Conservation (phyloP, 2,329 filamentous ascomycete genomes). For the Fusarium nanum region DNA sequence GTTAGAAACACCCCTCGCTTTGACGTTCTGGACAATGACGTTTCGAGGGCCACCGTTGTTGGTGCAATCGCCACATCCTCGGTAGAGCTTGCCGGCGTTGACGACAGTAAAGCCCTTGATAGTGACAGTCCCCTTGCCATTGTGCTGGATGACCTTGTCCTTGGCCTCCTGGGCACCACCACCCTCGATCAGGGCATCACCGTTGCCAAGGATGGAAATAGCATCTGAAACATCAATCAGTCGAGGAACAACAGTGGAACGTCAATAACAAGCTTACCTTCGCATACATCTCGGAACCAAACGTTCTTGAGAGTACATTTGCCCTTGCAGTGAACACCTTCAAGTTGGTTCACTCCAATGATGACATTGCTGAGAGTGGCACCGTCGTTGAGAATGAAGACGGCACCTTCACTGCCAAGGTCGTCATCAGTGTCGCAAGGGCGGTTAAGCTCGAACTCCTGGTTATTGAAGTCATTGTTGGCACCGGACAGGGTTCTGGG, state of each 20-base stretch:
- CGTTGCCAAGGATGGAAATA: not conserved
- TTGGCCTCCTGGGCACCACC: constrained; percentile 26
- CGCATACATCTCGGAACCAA: not conserved
- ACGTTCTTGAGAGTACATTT: constrained; percentile 51
- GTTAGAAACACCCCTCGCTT: not conserved
- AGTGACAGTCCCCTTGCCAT: not conserved
- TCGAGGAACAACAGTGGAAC: not conserved
- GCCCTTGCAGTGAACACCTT: constrained; percentile 62
- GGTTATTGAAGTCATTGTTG: not conserved
- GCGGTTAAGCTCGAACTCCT: not conserved
- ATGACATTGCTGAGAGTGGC: constrained; percentile 63
- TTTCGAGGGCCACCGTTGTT: constrained; percentile 28
- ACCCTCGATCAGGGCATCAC: constrained; percentile 1
- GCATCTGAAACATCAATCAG: not conserved
- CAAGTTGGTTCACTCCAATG: constrained; percentile 62
- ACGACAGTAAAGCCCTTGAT: not conserved
- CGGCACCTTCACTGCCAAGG: not conserved
- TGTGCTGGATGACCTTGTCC: not conserved
- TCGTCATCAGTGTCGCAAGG: not conserved
- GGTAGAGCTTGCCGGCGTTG: not conserved
- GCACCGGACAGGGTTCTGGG: not conserved
- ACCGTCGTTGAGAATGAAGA: constrained; percentile 61
- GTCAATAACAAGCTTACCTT: not conserved
- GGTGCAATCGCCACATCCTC: not conserved
- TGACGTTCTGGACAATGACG: constrained; percentile 19